phyloP scores from a whole-genome alignment of 495 filamentous ascomycete species.

The Talaromyces thailandensis region DNA sequence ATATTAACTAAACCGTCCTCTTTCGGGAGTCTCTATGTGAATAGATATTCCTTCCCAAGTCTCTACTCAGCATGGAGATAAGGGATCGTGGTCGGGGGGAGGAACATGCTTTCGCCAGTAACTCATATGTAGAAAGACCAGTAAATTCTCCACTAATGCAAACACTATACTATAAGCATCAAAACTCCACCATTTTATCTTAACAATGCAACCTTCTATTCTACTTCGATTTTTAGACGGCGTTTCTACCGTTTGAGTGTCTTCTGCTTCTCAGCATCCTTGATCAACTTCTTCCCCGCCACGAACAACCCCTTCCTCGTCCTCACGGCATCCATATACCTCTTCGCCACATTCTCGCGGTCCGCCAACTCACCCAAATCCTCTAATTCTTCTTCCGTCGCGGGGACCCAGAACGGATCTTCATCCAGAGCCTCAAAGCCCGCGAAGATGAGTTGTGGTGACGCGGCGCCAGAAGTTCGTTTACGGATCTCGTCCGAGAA shows the following conservation, averaged over 20 bases:
- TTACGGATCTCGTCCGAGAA: conserved; percentile 95
- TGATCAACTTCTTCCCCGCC: conserved; percentile 67
- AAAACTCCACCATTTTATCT: not conserved
- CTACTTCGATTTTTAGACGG: not conserved
- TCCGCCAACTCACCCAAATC: conserved; percentile 91
- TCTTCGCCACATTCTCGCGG: conserved; percentile 88
- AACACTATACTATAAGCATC: not conserved
- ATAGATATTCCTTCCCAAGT: conserved; percentile 14
- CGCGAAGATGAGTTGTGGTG: conserved; percentile 85
- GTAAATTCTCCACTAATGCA: not conserved
- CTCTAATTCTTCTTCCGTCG: conserved; percentile 93
- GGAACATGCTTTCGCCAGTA: not conserved
- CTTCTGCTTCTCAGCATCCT: conserved; percentile 96
- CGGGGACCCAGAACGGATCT: conserved; percentile 96
- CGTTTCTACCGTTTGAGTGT: conserved; percentile 74
- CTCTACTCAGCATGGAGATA: not conserved
- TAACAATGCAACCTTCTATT: not conserved
- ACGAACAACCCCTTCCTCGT: conserved; percentile 79
- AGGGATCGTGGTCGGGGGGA: not conserved
- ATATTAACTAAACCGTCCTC: conserved; percentile 23
- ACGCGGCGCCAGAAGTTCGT: conserved; percentile 79
- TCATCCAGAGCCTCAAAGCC: conserved; percentile 85
- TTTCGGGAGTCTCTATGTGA: conserved; percentile 14
- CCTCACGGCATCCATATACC: conserved; percentile 87
- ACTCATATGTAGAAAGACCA: not conserved